Base-by-base conservation (phyloP, 352 stramenopile species). In the Discostella stelligera region DNA sequence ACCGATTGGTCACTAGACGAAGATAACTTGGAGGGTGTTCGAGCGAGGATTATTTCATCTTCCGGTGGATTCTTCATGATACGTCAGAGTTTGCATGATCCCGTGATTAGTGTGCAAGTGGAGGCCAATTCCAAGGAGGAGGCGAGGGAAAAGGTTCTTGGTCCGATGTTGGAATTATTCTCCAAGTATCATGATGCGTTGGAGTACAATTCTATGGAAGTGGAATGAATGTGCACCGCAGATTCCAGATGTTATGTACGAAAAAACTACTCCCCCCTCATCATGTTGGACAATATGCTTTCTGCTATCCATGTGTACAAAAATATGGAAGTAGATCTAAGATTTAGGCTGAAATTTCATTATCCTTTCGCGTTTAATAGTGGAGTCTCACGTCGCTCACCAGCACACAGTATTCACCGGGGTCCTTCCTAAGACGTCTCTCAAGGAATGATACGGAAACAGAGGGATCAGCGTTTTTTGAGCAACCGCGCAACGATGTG, bases 31-130 rank as follows among this genome's bases (percentile, higher is more conserved):
- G 87, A 93, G 60, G 87, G 87, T 20, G 72, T 91, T 49, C 79
- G 87, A 55, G 68, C 91, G 41, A 76, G 71, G 48, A 69, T 81
- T 27, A 2, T 32, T 6, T 32, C 27, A 32, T 58, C 46, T 7
- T 79, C 84, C 64, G 83, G 83, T 64, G 77, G 80, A 37, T 93
- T 89, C 59, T 91, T 93, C 59, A 89, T 93, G 83, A 55, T 93
- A 11, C 71, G 87, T 64, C 85, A 91, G 73, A 85, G 68, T 67
- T 68, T 93, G 0, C 87, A 93, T 65, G 87, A 93, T 77, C 87
- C 87, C 13, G 70, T 93, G 0, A 79, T 93, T 48, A 87, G 78
- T 63, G 58, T 93, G 50, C 87, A 93, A 82, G 66, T 91, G 16
- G 87, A 93, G 79, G 76, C 82, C 58, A 54, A 60, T 18, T 86